Base-by-base conservation (phyloP, 2,329 filamentous ascomycete species). In the Tolypocladium amazonense region DNA sequence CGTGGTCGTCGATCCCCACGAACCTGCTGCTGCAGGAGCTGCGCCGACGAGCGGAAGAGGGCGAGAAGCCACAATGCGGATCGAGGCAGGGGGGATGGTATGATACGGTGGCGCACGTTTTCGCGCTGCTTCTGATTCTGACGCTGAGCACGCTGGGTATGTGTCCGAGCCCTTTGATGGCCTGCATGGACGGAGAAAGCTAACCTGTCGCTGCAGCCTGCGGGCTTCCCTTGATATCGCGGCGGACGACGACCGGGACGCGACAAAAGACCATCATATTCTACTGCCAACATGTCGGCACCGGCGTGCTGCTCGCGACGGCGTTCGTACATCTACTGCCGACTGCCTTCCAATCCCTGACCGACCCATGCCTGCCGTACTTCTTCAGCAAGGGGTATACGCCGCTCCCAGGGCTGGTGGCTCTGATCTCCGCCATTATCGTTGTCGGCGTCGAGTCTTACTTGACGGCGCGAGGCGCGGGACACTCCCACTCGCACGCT, bases 391-490 rank as follows among this genome's bases (percentile, higher is more conserved):
- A 88, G 63, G 82, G 83, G n/a, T 96, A 94, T 71, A 83, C 81
- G 55, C 89, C 90, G 7, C 87, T 95, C 71, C 86, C 90, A 0
- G 91, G 92, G 2, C 79, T 94, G 56, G 83, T 96, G 55, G 88
- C 90, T 59, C 93, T 96, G 89, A 73, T 86, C 12, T 86, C 89
- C 14, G 89, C 90, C n/a, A 80, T 96, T 61, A 77, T 89, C 4
- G 92, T 97, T 3, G 90, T 96, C 8, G 83, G 85, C 2, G 82
- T 97, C 58, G 93, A 97, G 73, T 96, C 94, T 76, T 91, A 92
- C 71, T 87, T 97, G 65, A 92, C 91, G 0, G 88, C 87, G 2
- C 75, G 84, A 59, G 85, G 85, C 52, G 85, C 84, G 1, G 79
- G 82, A 1, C 85, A 85, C 67, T 82, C 81, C 1, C 82, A 87